Evolutionary conservation across 805 yeast genomes (phyloP), one percentile per base, ranked within the genome.

Genomic region (Starmera dryadoides): DNA sequence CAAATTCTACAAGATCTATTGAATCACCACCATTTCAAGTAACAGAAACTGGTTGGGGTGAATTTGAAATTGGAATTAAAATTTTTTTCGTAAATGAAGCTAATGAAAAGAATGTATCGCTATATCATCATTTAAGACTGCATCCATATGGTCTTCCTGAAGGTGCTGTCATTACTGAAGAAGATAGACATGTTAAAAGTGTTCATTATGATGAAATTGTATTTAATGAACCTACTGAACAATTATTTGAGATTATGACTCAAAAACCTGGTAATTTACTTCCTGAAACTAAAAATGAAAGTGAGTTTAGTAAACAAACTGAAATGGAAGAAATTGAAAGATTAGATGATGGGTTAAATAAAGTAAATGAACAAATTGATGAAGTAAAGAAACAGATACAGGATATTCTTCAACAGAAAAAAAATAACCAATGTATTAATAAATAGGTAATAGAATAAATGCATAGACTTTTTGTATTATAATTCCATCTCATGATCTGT

Each of bases 21-120:
- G 98, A 93, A 45, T 58, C 68, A 23, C 97, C 98, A 2, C 98
- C 98, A 0, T 93, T 83, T 53, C 95, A 88, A 58, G 87, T 93
- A 22, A 84, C 95, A 2, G 99, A 93, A 55, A 86, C 98, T 0
- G 99, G 99, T 0, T 93, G 99, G 99, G 99, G 99, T 48, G 99
- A 93, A 60, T 93, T 93, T 61, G 99, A 93, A 55, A 83, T 93
- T 44, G 77, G 85, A 29, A 80, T 93, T 40, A 86, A 89, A 56
- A 76, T 93, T 15, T 89, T 81, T 58, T 93, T 93, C 59, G 81
- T 79, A 30, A 73, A 81, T n/a, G 95, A 86, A 23, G 81, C 94
- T 14, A 81, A 80, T 49, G 98, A 93, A 56, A 93, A 93, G 65
- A 81, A 84, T 59, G 64, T 93, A 35, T 83, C 80, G 32, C 68